These are phyloP conservation scores for Phymatotrichopsis omnivora DNA, from an alignment of 2,329 filamentous ascomycete species.

Conservation along the genomic window DNA sequence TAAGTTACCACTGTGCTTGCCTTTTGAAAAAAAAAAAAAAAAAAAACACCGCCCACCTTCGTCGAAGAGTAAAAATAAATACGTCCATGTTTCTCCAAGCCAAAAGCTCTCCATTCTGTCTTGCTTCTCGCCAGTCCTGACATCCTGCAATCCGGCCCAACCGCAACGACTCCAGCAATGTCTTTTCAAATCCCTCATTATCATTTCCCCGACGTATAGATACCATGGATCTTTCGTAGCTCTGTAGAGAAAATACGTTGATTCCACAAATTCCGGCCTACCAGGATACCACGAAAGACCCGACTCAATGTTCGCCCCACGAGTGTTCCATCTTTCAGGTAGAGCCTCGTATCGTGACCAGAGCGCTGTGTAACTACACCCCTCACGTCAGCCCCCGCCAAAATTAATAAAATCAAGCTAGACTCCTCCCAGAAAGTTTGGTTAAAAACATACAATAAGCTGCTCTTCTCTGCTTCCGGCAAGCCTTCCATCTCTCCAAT, in stretches of 20 bases:
- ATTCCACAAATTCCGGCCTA: constrained; percentile 92
- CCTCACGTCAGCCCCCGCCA: constrained; percentile 1
- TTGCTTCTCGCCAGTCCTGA: constrained; percentile 69
- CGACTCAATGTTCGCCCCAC: constrained; percentile 71
- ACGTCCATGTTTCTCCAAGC: constrained; percentile 90
- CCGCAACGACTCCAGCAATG: constrained; percentile 86
- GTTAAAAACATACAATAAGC: no score
- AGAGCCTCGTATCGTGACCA: constrained; percentile 94
- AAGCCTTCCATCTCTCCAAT: constrained; percentile 85
- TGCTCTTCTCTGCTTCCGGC: constrained; percentile 80
- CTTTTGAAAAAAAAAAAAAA: no score
- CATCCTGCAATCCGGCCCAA: constrained; percentile 82
- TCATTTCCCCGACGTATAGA: constrained; percentile 91
- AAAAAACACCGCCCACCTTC: no score
- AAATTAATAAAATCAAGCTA: not conserved
- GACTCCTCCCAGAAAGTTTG: constrained; percentile 4
- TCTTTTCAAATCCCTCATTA: constrained; percentile 72
- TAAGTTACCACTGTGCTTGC: constrained; percentile 9
- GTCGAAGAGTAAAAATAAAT: constrained; percentile 86
- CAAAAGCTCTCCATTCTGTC: constrained; percentile 99
- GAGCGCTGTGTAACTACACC: constrained; percentile 78
- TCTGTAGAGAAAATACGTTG: constrained; percentile 88
- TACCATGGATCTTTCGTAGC: constrained; percentile 95
- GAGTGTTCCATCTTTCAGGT: constrained; percentile 86
- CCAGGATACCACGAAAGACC: constrained; percentile 92